Evolutionary conservation across 2,329 filamentous ascomycete species (phyloP).

Genomic region (Dactylella cylindrospora): DNA sequence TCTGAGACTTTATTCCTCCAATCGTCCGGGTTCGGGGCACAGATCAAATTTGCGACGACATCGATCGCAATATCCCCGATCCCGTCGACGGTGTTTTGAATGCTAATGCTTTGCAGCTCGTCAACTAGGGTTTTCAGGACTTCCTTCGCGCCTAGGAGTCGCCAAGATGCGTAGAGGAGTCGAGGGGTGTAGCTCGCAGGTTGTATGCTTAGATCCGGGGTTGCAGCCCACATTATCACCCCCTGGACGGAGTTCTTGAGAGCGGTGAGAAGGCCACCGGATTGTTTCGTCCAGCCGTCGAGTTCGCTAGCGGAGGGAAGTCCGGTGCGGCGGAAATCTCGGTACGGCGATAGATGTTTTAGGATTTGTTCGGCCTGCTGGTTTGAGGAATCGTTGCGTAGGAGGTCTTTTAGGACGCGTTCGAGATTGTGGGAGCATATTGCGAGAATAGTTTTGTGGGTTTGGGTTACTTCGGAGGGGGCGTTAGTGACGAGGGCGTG

Average conservation of each 20-base stretch:
- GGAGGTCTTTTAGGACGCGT: slow-evolving; percentile 46
- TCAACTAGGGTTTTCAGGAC: slow-evolving; percentile 57
- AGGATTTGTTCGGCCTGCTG: slow-evolving; percentile 71
- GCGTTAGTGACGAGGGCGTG: slow-evolving; percentile 67
- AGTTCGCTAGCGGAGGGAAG: slow-evolving; percentile 67
- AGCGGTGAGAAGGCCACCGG: slow-evolving; percentile 61
- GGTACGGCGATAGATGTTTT: slow-evolving; percentile 63
- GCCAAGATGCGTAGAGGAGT: slow-evolving; percentile 64
- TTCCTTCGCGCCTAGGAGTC: slow-evolving; percentile 64
- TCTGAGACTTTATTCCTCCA: slow-evolving; percentile 30
- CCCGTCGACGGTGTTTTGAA: slow-evolving; percentile 1
- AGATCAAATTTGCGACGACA: slow-evolving; percentile 33
- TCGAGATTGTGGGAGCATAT: slow-evolving; percentile 48
- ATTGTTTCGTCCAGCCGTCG: slow-evolving; percentile 63
- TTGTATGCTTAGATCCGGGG: slow-evolving; percentile 59
- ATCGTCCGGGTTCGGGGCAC: slow-evolving; percentile 33
- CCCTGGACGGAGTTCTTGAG: slow-evolving; percentile 64
- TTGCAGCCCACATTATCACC: slow-evolving; percentile 67
- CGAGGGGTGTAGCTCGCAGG: slow-evolving; percentile 71
- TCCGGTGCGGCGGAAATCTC: slow-evolving; percentile 63
- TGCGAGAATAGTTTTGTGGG: slow-evolving; percentile 48
- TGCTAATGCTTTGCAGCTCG: slow-evolving; percentile 10
- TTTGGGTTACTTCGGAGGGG: slow-evolving; percentile 67
- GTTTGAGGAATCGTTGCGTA: slow-evolving; percentile 28
- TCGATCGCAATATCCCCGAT: slow-evolving; percentile 34